Percentiles rank a stretch among this genome's conserved stretches.
phyloP scores from a whole-genome alignment of 768 basidiomycete genomes.

The Lepiota subincarnata region DNA sequence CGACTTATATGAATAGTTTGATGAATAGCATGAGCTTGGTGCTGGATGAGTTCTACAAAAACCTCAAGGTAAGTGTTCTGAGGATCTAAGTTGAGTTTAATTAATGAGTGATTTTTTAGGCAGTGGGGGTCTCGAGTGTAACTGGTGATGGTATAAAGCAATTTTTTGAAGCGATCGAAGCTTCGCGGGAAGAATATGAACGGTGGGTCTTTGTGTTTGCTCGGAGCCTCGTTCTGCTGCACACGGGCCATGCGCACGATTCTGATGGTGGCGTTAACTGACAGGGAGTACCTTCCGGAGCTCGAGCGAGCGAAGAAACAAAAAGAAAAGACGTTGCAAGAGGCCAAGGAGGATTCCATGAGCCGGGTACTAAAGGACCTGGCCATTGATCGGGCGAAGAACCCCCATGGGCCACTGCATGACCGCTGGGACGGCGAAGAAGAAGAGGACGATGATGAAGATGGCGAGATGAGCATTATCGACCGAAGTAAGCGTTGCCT shows the following conservation, averaged over 20 bases:
- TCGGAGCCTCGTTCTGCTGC: not conserved
- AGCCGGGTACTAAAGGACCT: conserved; percentile 77
- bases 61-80: conserved; percentile 65
- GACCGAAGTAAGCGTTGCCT: conserved; percentile 57
- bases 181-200: conserved; percentile 83
- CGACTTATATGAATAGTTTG: conserved; percentile 96
- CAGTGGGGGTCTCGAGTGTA: conserved; percentile 93
- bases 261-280: conserved; percentile 6
- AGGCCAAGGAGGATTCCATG: conserved; percentile 73
- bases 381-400: conserved; percentile 61
- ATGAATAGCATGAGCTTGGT: conserved; percentile 99
- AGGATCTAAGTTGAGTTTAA: not conserved
- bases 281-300: conserved; percentile 90
- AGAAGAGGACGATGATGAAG: conserved; percentile 53
- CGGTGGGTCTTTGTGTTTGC: conserved; percentile 45
- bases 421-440: conserved; percentile 65
- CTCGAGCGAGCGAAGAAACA: conserved; percentile 64
- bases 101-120: conserved; percentile 41
- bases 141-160: conserved; percentile 93
- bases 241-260: not conserved
- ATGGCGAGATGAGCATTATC: conserved; percentile 53
- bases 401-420: conserved; percentile 49
- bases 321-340: conserved; percentile 60
- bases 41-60: conserved; percentile 96
- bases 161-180: conserved; percentile 90